These are phyloP conservation scores for Chytridiales sp. DNA, from an alignment of 371 early-diverging fungal genomes.

Conservation along the genomic window DNA sequence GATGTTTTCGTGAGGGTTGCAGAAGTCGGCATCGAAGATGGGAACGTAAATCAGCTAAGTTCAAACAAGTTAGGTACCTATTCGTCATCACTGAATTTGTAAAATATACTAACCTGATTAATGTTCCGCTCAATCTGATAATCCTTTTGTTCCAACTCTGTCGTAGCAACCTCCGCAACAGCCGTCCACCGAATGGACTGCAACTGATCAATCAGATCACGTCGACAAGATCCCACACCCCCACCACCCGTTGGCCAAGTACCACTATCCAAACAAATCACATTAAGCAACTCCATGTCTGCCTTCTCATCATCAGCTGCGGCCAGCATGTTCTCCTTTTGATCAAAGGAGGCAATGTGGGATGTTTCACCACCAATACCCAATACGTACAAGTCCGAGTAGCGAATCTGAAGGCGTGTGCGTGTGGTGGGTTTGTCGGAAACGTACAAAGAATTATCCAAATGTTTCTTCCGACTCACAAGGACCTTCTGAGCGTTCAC, in stretches of 20 bases:
- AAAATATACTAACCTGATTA: too few species aligned
- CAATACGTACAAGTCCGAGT: conserved; percentile 31
- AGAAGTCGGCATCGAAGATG: conserved; percentile 43
- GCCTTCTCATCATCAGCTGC: conserved; percentile 3
- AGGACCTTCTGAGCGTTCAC: conserved; percentile 17
- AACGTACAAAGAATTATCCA: conserved; percentile 25
- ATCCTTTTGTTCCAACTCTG: conserved; percentile 40
- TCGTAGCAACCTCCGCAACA: conserved; percentile 33
- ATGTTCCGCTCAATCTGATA: conserved; percentile 43
- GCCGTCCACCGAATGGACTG: conserved; percentile 38
- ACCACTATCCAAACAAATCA: conserved; percentile 39
- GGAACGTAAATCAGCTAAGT: conserved; percentile 36
- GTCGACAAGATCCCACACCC: conserved; percentile 41
- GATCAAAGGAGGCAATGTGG: conserved; percentile 25
- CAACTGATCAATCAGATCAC: conserved; percentile 38
- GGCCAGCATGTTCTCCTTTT: conserved; percentile 6
- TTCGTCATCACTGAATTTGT: too few species aligned
- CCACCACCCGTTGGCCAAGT: conserved; percentile 50
- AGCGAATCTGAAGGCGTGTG: conserved; percentile 34
- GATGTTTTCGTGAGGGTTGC: conserved; percentile 39
- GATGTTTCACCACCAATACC: conserved; percentile 38
- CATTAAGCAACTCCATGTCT: conserved; percentile 24
- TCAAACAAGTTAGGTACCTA: too few species aligned
- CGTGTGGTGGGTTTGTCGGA: conserved; percentile 32
- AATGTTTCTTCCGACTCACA: conserved; percentile 13